Evolutionary conservation across 208 protist species (phyloP).

Genomic region (Cochliopodium minus): DNA sequence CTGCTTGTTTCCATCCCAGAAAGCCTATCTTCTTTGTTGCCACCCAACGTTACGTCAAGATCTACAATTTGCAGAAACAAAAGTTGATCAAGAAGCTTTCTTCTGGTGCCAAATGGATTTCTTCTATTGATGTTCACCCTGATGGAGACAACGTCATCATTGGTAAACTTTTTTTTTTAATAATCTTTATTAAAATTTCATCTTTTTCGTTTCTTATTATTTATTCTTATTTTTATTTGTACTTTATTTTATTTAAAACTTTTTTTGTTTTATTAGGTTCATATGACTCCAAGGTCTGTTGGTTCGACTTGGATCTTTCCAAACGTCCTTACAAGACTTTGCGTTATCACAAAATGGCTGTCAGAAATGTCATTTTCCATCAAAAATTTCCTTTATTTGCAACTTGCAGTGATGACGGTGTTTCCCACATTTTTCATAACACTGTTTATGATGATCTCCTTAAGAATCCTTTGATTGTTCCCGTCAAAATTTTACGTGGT

Average conservation of each 20-base stretch:
- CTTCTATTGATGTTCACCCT: conserved; percentile 65
- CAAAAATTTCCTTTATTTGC: conserved; percentile 78
- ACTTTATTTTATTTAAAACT: too few relatives aligned
- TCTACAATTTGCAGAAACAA: conserved; percentile 92
- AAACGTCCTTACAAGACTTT: conserved; percentile 86
- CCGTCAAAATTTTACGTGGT: conserved; percentile 90
- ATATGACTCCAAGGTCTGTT: conserved; percentile 50
- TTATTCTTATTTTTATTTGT: too few relatives aligned
- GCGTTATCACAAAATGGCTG: conserved; percentile 72
- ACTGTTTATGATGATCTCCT: conserved; percentile 81
- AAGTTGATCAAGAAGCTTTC: conserved; percentile 80
- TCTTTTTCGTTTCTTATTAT: too few relatives aligned
- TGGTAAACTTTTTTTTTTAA: too few relatives aligned
- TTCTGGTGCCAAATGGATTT: conserved; percentile 70
- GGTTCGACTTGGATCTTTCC: conserved; percentile 94
- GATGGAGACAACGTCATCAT: conserved; percentile 87
- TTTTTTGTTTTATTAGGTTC: too few relatives aligned
- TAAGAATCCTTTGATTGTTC: conserved; percentile 92
- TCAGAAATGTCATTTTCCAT: conserved; percentile 61
- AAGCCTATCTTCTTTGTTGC: conserved; percentile 95
- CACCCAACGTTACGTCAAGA: conserved; percentile 64
- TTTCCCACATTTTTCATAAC: conserved; percentile 76
- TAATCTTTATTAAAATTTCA: too few relatives aligned
- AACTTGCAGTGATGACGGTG: conserved; percentile 77
- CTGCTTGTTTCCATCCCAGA: conserved; percentile 81